Evolutionary conservation across 805 yeast genomes (phyloP), one percentile per base, ranked within the genome.

Genomic region (Ogataea angusta): DNA sequence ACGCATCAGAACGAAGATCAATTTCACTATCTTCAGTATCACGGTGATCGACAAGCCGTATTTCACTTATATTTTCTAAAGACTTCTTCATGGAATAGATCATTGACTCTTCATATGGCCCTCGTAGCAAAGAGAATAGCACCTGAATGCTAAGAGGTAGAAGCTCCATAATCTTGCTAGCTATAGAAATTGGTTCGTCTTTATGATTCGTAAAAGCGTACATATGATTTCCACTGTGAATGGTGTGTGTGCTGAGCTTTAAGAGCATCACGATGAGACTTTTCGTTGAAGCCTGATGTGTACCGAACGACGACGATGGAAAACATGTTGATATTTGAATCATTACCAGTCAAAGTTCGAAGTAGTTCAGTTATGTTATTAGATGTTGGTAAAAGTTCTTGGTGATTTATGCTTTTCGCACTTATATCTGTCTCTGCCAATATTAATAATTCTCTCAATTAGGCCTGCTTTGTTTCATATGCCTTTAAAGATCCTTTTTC

Each of bases 401-500:
- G 21, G 7, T 19, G 8, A 19, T 19, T 6, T 19, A 19, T 7
- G 21, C 8, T 19, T 9, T 19, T 19, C 21, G 7, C 21, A 19
- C 7, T 8, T 19, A 19, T 19, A 19, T 19, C 8, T 19, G n/a
- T n/a, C n/a, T n/a, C n/a, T n/a, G 21, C 7, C 21, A 7, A 19
- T 19, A 19, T 19, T 19, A 19, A 19, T 19, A 7, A 6, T 19
- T 9, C 9, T 19, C 21, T 19, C 15, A 15, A 17, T 35, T 28
- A 15, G 19, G 28, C 38, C 30, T 37, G 12, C 9, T 12, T 30
- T 23, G 15, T 18, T 7, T 15, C 13, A 32, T 21, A 39, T 28
- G 28, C 33, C 42, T 36, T 36, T 32, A 29, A 36, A 42, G 41
- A 39, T 41, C 43, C 43, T 37, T 32, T 38, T 41, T 45, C 38